Conservation (phyloP, 2,329 filamentous ascomycete genomes). For the Ploettnerulaceae sp. region DNA sequence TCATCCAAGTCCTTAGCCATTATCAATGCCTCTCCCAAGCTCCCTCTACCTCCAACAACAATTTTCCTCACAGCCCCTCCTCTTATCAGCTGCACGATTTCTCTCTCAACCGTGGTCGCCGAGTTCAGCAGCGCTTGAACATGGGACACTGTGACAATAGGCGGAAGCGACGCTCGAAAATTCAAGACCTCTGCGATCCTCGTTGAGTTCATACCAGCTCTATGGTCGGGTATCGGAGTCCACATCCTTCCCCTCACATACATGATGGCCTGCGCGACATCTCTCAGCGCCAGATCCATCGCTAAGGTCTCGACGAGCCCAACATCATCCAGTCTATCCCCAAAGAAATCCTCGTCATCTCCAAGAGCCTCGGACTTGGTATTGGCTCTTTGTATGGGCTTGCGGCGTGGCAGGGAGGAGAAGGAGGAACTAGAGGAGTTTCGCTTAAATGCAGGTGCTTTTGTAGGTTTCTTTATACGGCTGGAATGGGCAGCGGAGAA, state of each 20-base stretch:
- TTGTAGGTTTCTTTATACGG: constrained; percentile 31
- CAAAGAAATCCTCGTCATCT: constrained; percentile 36
- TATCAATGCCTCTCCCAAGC: constrained; percentile 60
- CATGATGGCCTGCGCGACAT: constrained; percentile 60
- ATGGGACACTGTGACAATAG: constrained; percentile 61
- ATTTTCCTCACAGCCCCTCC: constrained; percentile 57
- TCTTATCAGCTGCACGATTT: constrained; percentile 56
- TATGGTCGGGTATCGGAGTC: constrained; percentile 51
- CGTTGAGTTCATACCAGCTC: constrained; percentile 58
- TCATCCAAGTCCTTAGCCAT: constrained; percentile 51
- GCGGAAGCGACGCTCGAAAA: constrained; percentile 54
- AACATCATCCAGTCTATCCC: constrained; percentile 53
- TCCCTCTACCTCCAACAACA: constrained; percentile 52
- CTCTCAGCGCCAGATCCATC: constrained; percentile 51
- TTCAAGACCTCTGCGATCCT: constrained; percentile 60
- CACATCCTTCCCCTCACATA: constrained; percentile 61
- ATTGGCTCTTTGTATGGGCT: constrained; percentile 23
- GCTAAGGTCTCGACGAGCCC: constrained; percentile 53
- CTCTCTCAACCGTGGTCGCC: constrained; percentile 62
- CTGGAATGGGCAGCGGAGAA: constrained; percentile 31
- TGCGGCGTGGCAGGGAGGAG: constrained; percentile 29
- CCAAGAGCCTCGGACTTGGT: constrained; percentile 14
- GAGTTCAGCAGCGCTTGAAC: constrained; percentile 58
- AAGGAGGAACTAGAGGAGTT: constrained; percentile 24
- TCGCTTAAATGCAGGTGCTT: constrained; percentile 28